Percentiles rank a stretch among this genome's conserved stretches.
phyloP scores from a whole-genome alignment of 2,329 filamentous ascomycete species.

The Xylariaceae sp. region DNA sequence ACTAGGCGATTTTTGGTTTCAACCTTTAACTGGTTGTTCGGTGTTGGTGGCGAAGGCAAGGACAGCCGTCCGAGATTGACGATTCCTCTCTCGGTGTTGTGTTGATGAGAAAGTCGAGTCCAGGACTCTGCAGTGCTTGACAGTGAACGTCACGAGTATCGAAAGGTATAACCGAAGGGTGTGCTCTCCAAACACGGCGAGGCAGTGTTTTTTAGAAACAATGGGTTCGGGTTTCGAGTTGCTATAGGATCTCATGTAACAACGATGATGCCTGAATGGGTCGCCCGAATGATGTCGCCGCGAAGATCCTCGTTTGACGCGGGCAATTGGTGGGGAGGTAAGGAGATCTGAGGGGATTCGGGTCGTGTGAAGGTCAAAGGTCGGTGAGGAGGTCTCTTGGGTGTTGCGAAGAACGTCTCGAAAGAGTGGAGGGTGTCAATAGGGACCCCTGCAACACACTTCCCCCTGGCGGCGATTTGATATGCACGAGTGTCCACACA shows the following conservation, averaged over 20 bases:
- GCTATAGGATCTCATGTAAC: constrained; percentile 2
- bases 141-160: no score
- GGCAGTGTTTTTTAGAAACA: neutral
- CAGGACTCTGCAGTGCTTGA: no score
- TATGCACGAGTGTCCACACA: constrained; percentile 20
- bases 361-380: constrained; percentile 19
- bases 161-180: no score
- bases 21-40: no score
- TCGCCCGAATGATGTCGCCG: constrained; percentile 4
- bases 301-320: neutral
- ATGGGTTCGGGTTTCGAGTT: neutral
- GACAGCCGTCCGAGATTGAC: no score
- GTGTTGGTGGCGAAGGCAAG: no score
- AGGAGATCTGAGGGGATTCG: constrained; percentile 24
- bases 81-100: neutral
- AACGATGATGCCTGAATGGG: constrained; percentile 5
- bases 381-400: constrained; percentile 25
- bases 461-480: constrained; percentile 21
- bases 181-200: neutral
- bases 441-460: constrained; percentile 19
- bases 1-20: no score
- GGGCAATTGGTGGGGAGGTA: constrained; percentile 21
- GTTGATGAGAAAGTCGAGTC: neutral
- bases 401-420: constrained; percentile 38
- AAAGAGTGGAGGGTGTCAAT: constrained; percentile 26